Conservation (phyloP, 441 rosid species). For the Euphorbia schlechtendalii region DNA sequence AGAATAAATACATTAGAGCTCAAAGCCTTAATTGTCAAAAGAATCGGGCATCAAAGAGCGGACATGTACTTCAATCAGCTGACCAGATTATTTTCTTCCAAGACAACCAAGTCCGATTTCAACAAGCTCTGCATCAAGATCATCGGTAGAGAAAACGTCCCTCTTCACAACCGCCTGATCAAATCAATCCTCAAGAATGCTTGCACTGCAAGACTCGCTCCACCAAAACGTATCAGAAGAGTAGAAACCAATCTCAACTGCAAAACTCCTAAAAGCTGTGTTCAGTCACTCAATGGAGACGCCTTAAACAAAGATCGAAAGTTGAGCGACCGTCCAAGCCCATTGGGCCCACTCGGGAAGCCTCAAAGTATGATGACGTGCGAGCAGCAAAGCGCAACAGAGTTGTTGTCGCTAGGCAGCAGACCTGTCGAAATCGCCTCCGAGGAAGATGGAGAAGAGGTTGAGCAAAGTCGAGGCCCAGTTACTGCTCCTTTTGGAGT, state of each 20-base stretch:
- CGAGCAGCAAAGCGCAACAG: constrained; percentile 66
- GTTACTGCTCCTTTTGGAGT: constrained; percentile 81
- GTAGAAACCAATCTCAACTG: no score
- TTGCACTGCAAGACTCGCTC: constrained; percentile 46
- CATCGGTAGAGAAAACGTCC: constrained; percentile 57
- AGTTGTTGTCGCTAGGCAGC: constrained; percentile 73
- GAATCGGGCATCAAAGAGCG: constrained; percentile 66
- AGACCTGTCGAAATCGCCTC: constrained; percentile 66
- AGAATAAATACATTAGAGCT: constrained; percentile 54
- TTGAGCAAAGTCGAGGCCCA: constrained; percentile 71
- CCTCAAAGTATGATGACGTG: constrained; percentile 50
- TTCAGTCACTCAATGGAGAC: constrained; percentile 35
- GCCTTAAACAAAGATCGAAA: constrained; percentile 40
- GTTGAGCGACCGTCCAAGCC: constrained; percentile 68
- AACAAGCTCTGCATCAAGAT: constrained; percentile 53
- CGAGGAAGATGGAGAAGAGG: constrained; percentile 95
- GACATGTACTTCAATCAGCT: constrained; percentile 67
- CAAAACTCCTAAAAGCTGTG: constrained; percentile 29
- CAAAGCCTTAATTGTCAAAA: constrained; percentile 40
- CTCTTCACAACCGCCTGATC: constrained; percentile 65
- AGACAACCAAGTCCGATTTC: constrained; percentile 55
- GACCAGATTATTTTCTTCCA: constrained; percentile 46
- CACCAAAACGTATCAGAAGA: constrained; percentile 28
- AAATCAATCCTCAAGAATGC: constrained; percentile 67
- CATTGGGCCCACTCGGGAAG: constrained; percentile 79